Percentiles rank a stretch among this genome's conserved stretches.
Evolutionary conservation across 2,329 filamentous ascomycete species (phyloP).

Genomic region (Ceratocystis destructans): DNA sequence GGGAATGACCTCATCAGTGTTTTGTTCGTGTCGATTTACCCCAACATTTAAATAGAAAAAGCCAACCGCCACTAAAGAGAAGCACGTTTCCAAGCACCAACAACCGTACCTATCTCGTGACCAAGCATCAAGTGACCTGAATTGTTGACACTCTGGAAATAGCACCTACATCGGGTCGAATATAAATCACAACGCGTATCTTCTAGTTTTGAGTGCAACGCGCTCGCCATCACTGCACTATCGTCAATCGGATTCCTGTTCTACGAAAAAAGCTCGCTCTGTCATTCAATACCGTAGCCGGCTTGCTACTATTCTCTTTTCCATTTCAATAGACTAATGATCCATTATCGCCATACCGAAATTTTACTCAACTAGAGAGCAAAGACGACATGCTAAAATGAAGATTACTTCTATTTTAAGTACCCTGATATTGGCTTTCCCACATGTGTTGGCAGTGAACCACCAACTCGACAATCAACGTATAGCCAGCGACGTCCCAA

Average conservation of each 20-base stretch:
- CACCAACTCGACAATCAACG: conserved; percentile 7
- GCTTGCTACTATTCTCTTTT: not conserved
- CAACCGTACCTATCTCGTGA: conserved; percentile 2
- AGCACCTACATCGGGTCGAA: not conserved
- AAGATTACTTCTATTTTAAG: conserved; percentile 1
- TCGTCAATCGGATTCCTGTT: not conserved
- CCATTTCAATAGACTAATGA: not conserved
- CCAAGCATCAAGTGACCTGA: conserved; percentile 1
- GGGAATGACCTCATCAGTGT: conserved; percentile 1
- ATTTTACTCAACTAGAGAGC: not conserved
- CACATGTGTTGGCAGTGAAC: conserved; percentile 1
- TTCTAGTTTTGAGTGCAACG: not conserved
- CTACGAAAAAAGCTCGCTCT: not conserved
- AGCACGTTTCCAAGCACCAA: conserved; percentile 8
- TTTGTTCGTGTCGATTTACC: conserved; percentile 9
- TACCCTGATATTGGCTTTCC: conserved; percentile 9
- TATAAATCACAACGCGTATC: not conserved
- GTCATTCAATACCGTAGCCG: not conserved
- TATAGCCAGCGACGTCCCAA: not conserved
- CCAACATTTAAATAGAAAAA: conserved; percentile 9
- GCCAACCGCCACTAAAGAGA: conserved; percentile 4
- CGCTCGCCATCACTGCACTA: not conserved
- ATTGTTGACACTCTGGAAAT: not conserved
- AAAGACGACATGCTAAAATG: conserved; percentile 8
- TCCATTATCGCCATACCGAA: not conserved